Conservation (phyloP, 2,329 filamentous ascomycete species). For the Polytolypa hystricis region DNA sequence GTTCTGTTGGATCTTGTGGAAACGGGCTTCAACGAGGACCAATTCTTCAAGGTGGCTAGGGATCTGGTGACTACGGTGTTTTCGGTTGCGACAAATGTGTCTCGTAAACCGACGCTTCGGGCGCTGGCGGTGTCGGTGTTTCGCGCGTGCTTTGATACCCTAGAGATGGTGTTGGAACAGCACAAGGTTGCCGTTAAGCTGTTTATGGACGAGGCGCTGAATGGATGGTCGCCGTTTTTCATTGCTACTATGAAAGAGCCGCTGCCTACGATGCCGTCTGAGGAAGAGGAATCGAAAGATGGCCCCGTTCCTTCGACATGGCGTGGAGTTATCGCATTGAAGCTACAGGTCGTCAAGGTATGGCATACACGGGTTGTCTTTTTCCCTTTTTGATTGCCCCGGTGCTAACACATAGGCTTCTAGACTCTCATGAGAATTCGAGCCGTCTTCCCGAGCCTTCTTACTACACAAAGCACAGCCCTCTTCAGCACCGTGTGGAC, state of each 20-base stretch:
- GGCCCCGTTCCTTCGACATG: slow-evolving; percentile 52
- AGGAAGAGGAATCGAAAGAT: slow-evolving; percentile 48
- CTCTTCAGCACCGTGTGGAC: slow-evolving; percentile 86
- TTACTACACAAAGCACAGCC: slow-evolving; percentile 69
- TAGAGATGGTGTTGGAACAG: slow-evolving; percentile 94
- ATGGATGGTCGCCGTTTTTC: slow-evolving; percentile 84
- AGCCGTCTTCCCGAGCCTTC: slow-evolving; percentile 65
- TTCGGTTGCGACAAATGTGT: slow-evolving; percentile 65
- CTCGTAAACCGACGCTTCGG: slow-evolving; percentile 62
- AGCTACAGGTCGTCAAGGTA: slow-evolving; percentile 81
- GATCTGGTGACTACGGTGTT: slow-evolving; percentile 78
- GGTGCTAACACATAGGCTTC: slow-evolving; percentile 12
- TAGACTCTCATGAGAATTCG: slow-evolving; percentile 82
- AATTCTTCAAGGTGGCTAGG: slow-evolving; percentile 83
- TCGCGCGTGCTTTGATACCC: slow-evolving; percentile 79
- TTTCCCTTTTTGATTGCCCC: slow-evolving; percentile 4
- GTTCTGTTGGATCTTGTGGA: slow-evolving; percentile 86
- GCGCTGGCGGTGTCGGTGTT: slow-evolving; percentile 85
- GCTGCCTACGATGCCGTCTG: slow-evolving; percentile 50
- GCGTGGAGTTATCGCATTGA: slow-evolving; percentile 74
- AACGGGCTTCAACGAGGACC: slow-evolving; percentile 83
- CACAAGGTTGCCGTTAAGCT: slow-evolving; percentile 74
- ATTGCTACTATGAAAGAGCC: slow-evolving; percentile 62
- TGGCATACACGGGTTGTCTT: neutral
- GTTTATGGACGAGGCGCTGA: slow-evolving; percentile 79